Evolutionary conservation across 169 alveolate genomes (phyloP), one percentile per base, ranked within the genome.

Genomic region (Plasmodium fragile): DNA sequence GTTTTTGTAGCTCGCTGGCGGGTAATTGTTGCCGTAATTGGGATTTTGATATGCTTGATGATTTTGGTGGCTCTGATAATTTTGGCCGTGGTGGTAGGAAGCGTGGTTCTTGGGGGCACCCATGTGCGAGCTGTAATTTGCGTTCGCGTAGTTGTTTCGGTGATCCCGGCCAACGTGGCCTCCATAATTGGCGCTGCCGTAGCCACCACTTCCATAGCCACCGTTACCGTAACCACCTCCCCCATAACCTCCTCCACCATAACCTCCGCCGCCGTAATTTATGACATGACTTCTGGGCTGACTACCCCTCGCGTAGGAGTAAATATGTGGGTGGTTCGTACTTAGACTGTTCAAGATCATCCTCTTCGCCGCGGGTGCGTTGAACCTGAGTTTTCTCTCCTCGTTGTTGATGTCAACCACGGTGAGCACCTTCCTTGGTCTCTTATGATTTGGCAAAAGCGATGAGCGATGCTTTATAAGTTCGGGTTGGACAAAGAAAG

Each of bases 401-500:
- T 89, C 94, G 52, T 89, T 89, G 71, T 89, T 89, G 80, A 89
- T 89, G 52, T 89, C 94, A 7, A 89, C 69, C 69, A 89, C 75
- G 52, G 78, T 89, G 22, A 89, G 59, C 28, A 89, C 94, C 52
- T 80, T 77, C 81, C 82, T 70, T 59, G 94, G 94, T 53, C 34
- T 89, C 30, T 45, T 45, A 89, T 89, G 94, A 52, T 89, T 89
- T 59, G 81, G 82, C 43, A 89, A 89, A 30, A 89, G 81, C 25
- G 91, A 36, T 10, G 94, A 89, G 13, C 45, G 43, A 30, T 89
- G 94, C 71, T 89, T 89, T 89, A 78, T 70, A 52, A 78, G 81
- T 89, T 89, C 94, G n/a, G 94, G 94, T 55, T 89, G 94, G 18
- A 89, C 32, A 65, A 55, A 89, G 73, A 89, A 89, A 6, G 94